Evolutionary conservation across 164 flowering plant genomes (phyloP).

Genomic region (Amborella trichopoda): DNA sequence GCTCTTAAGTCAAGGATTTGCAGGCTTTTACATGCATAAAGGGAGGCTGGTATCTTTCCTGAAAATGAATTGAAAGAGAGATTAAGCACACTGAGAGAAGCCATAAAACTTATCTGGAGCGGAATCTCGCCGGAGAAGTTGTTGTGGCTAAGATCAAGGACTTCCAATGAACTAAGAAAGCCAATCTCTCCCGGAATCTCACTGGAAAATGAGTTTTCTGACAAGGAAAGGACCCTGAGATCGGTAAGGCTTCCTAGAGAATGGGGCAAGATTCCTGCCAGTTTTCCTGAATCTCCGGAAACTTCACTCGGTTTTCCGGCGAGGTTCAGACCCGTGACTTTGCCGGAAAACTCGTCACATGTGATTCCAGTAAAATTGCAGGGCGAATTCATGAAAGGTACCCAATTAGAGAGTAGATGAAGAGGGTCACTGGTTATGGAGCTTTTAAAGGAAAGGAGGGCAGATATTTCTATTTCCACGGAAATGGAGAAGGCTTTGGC

Average conservation of each 20-base stretch:
- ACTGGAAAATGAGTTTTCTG: slow-evolving; percentile 33
- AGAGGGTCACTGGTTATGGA: slow-evolving; percentile 24
- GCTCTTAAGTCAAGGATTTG: neutral
- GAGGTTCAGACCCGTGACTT: slow-evolving; percentile 26
- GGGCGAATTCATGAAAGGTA: slow-evolving; percentile 11
- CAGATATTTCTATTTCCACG: neutral
- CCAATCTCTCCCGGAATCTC: slow-evolving; percentile 42
- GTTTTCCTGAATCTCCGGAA: neutral
- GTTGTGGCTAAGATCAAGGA: slow-evolving; percentile 48
- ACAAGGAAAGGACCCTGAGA: slow-evolving; percentile 30
- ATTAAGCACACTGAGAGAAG: slow-evolving; percentile 35
- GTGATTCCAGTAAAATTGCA: slow-evolving; percentile 48
- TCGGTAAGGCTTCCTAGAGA: slow-evolving; percentile 29
- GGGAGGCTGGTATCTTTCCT: slow-evolving; percentile 19
- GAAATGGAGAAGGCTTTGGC: neutral
- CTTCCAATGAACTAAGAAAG: slow-evolving; percentile 20
- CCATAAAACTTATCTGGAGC: slow-evolving; percentile 21
- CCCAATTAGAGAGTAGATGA: slow-evolving; percentile 31
- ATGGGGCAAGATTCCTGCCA: slow-evolving; percentile 25
- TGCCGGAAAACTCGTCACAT: slow-evolving; percentile 26
- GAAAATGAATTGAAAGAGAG: slow-evolving; percentile 38
- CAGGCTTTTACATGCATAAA: neutral
- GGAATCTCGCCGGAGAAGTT: slow-evolving; percentile 52
- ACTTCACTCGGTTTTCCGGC: slow-evolving; percentile 5
- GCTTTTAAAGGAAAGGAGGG: slow-evolving; percentile 34